Evolutionary conservation across 2,329 filamentous ascomycete species (phyloP).

Genomic region (Fusarium camptoceras): DNA sequence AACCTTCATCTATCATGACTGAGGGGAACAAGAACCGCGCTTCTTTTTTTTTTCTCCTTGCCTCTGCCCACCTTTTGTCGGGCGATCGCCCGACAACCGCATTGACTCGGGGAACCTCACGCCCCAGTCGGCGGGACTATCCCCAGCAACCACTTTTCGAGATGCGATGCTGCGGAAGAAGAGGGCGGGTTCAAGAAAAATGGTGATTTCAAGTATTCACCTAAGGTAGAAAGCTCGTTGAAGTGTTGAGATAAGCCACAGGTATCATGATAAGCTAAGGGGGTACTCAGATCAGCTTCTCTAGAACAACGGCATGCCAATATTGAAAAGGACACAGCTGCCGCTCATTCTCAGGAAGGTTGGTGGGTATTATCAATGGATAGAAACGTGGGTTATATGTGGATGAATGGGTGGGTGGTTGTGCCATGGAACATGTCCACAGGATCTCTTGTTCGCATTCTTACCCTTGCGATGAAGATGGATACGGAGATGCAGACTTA

Average conservation of each 20-base stretch:
- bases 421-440: conserved; percentile 33
- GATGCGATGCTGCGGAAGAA: conserved; percentile 30
- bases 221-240: not conserved
- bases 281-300: not conserved
- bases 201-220: not conserved
- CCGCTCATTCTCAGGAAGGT: not conserved
- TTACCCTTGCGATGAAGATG: conserved; percentile 19
- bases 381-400: conserved; percentile 19
- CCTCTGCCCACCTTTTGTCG: conserved; percentile 18
- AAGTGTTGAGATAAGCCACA: not conserved
- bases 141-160: conserved; percentile 20
- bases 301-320: not conserved
- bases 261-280: not conserved
- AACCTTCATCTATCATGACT: conserved; percentile 35
- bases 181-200: not conserved
- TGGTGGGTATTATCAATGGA: conserved; percentile 24
- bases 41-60: conserved; percentile 10
- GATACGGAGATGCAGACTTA: conserved; percentile 5
- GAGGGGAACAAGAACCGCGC: conserved; percentile 25
- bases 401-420: conserved; percentile 21
- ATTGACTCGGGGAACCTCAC: conserved; percentile 25
- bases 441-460: conserved; percentile 29
- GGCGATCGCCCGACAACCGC: conserved; percentile 49
- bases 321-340: not conserved
- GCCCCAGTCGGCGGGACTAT: conserved; percentile 28